Conservation (phyloP, 306 rosid genomes). For the Medicago lupulina region DNA sequence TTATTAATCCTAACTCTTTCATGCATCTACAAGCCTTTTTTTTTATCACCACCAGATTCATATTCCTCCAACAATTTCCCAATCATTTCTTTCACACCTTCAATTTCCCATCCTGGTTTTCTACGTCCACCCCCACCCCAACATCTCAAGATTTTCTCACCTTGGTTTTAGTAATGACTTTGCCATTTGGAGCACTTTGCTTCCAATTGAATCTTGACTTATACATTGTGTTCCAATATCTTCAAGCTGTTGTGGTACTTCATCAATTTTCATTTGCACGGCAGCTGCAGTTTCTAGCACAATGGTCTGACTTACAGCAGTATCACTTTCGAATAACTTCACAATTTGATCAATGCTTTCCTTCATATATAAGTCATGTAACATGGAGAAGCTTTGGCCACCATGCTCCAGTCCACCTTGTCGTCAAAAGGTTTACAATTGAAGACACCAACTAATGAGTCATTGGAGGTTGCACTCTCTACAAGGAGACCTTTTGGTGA, state of each 20-base stretch:
- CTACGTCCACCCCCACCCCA: conserved; percentile 85
- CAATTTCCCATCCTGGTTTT: conserved; percentile 70
- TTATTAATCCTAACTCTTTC: conserved; percentile 73
- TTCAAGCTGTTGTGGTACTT: conserved; percentile 72
- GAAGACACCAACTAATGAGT: conserved; percentile 82
- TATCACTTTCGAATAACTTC: conserved; percentile 76
- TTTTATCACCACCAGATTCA: conserved; percentile 66
- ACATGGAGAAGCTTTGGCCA: conserved; percentile 96
- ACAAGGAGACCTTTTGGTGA: conserved; percentile 95
- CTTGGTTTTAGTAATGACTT: conserved; percentile 67
- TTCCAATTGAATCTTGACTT: conserved; percentile 55
- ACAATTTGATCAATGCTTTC: conserved; percentile 79
- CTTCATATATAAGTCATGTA: conserved; percentile 92
- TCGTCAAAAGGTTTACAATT: conserved; percentile 78
- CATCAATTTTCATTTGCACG: conserved; percentile 91
- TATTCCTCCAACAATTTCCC: conserved; percentile 69
- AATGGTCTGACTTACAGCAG: conserved; percentile 83
- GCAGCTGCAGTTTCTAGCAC: conserved; percentile 97
- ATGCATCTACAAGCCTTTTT: conserved; percentile 70
- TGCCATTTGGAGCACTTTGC: conserved; percentile 64
- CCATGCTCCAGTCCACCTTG: conserved; percentile 96
- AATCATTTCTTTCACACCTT: conserved; percentile 74
- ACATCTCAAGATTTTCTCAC: conserved; percentile 72
- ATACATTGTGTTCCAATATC: conserved; percentile 64
- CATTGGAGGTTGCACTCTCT: conserved; percentile 82